phyloP scores from a whole-genome alignment of 192 early-diverging fungal genomes.

The Coemansia sp. region DNA sequence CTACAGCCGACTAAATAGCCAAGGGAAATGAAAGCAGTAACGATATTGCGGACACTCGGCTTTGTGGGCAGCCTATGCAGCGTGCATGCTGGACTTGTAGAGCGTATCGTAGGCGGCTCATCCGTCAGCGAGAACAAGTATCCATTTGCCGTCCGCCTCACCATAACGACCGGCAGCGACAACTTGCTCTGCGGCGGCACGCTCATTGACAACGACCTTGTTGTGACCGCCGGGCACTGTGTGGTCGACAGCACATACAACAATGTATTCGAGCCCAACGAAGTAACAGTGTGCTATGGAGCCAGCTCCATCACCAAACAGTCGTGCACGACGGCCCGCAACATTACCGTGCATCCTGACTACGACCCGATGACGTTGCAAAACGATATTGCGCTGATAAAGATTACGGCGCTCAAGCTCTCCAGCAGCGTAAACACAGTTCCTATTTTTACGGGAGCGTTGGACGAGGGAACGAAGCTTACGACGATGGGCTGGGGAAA shows the following conservation, averaged over 20 bases:
- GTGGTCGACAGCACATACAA: conserved; percentile 26
- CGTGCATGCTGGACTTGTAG: not conserved
- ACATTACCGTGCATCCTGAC: conserved; percentile 24
- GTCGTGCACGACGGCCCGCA: conserved; percentile 17
- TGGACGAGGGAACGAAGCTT: conserved; percentile 25
- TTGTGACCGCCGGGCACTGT: conserved; percentile 50
- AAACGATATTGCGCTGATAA: conserved; percentile 48
- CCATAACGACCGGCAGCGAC: conserved; percentile 16
- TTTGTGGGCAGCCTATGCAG: not conserved
- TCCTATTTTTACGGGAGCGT: conserved; percentile 21
- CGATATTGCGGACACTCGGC: not conserved
- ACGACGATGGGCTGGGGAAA: conserved; percentile 51
- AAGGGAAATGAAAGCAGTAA: not conserved
- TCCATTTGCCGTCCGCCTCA: conserved; percentile 41
- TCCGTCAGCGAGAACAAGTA: conserved; percentile 11
- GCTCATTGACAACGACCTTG: conserved; percentile 23
- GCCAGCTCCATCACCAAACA: conserved; percentile 15
- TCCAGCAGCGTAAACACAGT: not conserved
- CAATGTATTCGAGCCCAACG: conserved; percentile 6
- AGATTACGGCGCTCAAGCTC: conserved; percentile 9
- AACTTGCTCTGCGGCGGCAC: conserved; percentile 42
- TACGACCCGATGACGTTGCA: conserved; percentile 23
- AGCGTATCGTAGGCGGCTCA: conserved; percentile 39
- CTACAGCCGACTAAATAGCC: no score
- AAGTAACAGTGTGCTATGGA: conserved; percentile 45